Evolutionary conservation across 805 yeast species (phyloP).

Genomic region (Sugiyamaella floridensis): DNA sequence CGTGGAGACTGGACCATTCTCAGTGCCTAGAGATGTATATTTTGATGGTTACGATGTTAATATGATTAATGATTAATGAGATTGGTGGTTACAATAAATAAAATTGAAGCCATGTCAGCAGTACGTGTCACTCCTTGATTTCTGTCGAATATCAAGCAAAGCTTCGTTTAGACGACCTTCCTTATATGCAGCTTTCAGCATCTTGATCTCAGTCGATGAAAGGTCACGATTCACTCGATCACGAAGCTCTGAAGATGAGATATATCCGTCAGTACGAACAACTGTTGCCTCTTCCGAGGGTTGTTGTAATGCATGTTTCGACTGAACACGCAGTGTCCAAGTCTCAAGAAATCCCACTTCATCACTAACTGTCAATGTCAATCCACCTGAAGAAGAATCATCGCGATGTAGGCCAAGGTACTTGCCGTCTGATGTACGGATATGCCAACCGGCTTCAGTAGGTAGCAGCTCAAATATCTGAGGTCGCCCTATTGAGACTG

Average conservation of each 20-base stretch:
- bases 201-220: conserved; percentile 18
- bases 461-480: conserved; percentile 24
- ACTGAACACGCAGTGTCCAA: conserved; percentile 24
- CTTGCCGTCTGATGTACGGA: conserved; percentile 13
- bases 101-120: conserved; percentile 11
- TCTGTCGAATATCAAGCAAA: conserved; percentile 28
- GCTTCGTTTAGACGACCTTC: conserved; percentile 36
- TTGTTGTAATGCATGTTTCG: conserved; percentile 14
- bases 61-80: too few species aligned
- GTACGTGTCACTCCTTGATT: conserved; percentile 26
- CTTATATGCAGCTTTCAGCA: conserved; percentile 22
- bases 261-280: conserved; percentile 5
- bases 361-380: conserved; percentile 19
- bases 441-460: conserved; percentile 20
- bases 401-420: conserved; percentile 12
- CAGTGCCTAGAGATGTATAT: conserved; percentile 15
- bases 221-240: conserved; percentile 22
- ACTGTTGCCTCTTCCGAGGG: conserved; percentile 10
- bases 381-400: conserved; percentile 13
- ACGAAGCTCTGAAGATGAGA: conserved; percentile 23
- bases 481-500: conserved; percentile 31
- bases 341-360: conserved; percentile 13
- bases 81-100: background rate
- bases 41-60: background rate
- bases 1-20: conserved; percentile 48